Conservation (phyloP, 345 rosid genomes). For the Pugionium dolabratum region DNA sequence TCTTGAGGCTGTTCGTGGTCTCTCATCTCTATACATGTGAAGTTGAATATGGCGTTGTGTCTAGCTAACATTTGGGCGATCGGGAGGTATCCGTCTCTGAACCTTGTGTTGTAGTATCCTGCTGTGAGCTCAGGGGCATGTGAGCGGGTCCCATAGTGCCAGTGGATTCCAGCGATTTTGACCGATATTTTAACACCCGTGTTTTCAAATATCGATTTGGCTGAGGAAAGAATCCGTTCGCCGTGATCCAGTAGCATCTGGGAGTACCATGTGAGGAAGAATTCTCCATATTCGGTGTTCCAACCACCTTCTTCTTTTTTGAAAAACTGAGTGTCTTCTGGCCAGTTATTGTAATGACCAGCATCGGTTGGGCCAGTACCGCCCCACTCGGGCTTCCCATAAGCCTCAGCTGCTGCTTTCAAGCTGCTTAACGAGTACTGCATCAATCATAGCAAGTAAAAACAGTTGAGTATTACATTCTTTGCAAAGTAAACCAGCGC, state of each 20-base stretch:
- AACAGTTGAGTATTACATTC: constrained; percentile 19
- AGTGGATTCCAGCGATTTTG: constrained; percentile 92
- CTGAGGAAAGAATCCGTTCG: constrained; percentile 68
- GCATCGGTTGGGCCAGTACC: constrained; percentile 95
- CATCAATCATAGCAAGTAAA: constrained; percentile 22
- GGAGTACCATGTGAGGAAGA: constrained; percentile 93
- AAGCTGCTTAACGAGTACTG: constrained; percentile 84
- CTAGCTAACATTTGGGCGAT: constrained; percentile 91
- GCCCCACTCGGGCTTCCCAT: constrained; percentile 95
- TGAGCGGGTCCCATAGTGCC: constrained; percentile 94
- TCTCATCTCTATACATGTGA: constrained; percentile 96
- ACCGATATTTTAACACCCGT: constrained; percentile 71
- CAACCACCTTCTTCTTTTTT: constrained; percentile 85
- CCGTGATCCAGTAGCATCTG: constrained; percentile 85
- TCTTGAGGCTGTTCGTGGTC: constrained; percentile 97
- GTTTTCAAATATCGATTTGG: constrained; percentile 54
- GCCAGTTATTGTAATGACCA: constrained; percentile 94
- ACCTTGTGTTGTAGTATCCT: constrained; percentile 92
- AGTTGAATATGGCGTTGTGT: constrained; percentile 83
- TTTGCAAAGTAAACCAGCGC: not conserved
- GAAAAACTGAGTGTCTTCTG: constrained; percentile 88
- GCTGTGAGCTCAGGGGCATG: constrained; percentile 99
- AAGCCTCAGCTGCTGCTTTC: constrained; percentile 85
- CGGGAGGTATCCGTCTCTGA: constrained; percentile 85
- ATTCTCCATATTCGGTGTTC: constrained; percentile 75